Percentiles rank a stretch among this genome's conserved stretches.
These are phyloP conservation scores for Chlamydomonas eustigma DNA, from an alignment of 139 green algal genomes.

Conservation along the genomic window DNA sequence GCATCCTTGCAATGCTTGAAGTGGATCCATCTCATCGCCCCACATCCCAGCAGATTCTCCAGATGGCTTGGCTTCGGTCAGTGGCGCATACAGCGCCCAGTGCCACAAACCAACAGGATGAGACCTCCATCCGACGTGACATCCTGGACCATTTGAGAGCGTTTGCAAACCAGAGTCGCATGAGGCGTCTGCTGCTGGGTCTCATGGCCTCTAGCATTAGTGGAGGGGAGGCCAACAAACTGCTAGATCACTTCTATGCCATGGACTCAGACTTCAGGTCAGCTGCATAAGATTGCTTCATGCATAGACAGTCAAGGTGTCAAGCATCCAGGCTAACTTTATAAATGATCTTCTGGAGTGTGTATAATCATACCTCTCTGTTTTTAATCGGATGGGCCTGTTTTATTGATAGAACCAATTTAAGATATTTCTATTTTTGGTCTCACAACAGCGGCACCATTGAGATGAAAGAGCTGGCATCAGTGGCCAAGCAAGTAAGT, in stretches of 20 bases:
- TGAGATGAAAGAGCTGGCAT: conserved; percentile 37
- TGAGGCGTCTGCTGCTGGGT: conserved; percentile 47
- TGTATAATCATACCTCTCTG: too few species aligned
- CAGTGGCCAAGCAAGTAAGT: background rate
- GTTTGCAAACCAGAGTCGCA: conserved; percentile 44
- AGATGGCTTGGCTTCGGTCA: conserved; percentile 26
- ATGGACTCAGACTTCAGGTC: conserved; percentile 37
- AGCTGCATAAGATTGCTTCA: too few species aligned
- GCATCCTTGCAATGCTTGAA: conserved; percentile 40
- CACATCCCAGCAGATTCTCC: conserved; percentile 22
- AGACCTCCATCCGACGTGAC: conserved; percentile 23
- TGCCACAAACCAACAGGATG: background rate
- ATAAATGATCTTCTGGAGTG: too few species aligned
- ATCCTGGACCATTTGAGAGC: conserved; percentile 42
- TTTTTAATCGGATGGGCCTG: too few species aligned
- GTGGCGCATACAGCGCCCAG: background rate
- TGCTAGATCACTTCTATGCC: conserved; percentile 37
- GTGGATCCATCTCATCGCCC: conserved; percentile 29
- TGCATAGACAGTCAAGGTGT: too few species aligned
- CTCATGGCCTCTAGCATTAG: conserved; percentile 39
- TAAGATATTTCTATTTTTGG: too few species aligned
- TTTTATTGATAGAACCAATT: too few species aligned
- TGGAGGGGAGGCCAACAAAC: conserved; percentile 28
- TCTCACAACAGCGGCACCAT: conserved; percentile 44
- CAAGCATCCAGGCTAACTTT: too few species aligned